Conservation (phyloP, 2,329 filamentous ascomycete genomes). For the Epichloe glyceriae region DNA sequence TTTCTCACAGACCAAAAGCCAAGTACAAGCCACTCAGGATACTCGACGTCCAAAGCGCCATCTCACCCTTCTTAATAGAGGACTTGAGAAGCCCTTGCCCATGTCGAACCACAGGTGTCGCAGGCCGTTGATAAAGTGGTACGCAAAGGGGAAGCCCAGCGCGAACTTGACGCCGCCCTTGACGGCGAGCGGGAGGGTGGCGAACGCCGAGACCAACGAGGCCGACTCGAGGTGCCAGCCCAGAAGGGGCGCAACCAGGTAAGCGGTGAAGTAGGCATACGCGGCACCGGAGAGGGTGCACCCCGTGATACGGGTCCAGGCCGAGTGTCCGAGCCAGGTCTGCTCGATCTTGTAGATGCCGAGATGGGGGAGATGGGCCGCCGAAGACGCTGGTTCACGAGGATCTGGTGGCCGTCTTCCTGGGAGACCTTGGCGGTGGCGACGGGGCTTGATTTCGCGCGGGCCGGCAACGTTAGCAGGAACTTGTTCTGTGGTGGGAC, state of each 20-base stretch:
- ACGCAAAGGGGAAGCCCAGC: slow-evolving; percentile 46
- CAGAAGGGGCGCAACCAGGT: slow-evolving; percentile 65
- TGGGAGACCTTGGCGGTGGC: slow-evolving; percentile 45
- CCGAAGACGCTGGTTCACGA: slow-evolving; percentile 65
- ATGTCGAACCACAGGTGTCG: slow-evolving; percentile 42
- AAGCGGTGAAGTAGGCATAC: slow-evolving; percentile 69
- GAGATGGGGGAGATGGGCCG: slow-evolving; percentile 77
- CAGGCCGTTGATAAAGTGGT: slow-evolving; percentile 42
- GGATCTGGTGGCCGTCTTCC: slow-evolving; percentile 47
- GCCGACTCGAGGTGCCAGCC: slow-evolving; percentile 50
- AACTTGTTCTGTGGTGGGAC: too few relatives aligned
- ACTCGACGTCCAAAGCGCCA: slow-evolving; percentile 35
- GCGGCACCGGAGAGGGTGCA: slow-evolving; percentile 55
- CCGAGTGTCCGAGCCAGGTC: slow-evolving; percentile 64
- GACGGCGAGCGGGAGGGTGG: slow-evolving; percentile 42
- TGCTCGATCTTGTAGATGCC: slow-evolving; percentile 76
- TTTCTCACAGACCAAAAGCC: slow-evolving; percentile 33
- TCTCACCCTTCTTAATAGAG: slow-evolving; percentile 32
- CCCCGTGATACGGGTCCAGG: slow-evolving; percentile 77
- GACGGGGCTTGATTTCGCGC: slow-evolving; percentile 18
- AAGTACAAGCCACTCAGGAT: slow-evolving; percentile 30
- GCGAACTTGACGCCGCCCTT: slow-evolving; percentile 45
- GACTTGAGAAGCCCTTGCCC: slow-evolving; percentile 36
- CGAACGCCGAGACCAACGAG: slow-evolving; percentile 47
- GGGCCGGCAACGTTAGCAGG: neutral